phyloP scores from a whole-genome alignment of 441 rosid genomes.

The Arabidopsis hybrid region DNA sequence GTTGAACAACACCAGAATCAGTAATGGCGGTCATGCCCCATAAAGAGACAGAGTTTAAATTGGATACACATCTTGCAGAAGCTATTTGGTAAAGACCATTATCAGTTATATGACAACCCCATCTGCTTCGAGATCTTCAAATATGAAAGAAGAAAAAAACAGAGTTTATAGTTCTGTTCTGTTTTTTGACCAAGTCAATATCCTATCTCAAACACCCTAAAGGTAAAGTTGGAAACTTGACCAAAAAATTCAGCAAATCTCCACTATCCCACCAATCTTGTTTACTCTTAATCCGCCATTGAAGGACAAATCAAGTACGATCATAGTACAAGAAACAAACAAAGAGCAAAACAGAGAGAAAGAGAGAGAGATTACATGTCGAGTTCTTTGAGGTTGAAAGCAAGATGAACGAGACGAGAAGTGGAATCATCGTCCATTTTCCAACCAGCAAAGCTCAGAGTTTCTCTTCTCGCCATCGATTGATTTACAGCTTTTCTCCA shows the following conservation, averaged over 20 bases:
- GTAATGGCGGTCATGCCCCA: slow-evolving; percentile 94
- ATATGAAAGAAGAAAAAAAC: not conserved
- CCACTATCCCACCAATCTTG: too few species aligned
- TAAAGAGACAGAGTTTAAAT: slow-evolving; percentile 75
- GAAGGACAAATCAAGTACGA: not conserved
- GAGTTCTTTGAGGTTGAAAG: slow-evolving; percentile 83
- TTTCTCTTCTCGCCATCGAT: slow-evolving; percentile 68
- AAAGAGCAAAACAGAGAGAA: not conserved
- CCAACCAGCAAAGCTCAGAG: slow-evolving; percentile 78
- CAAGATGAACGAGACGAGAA: slow-evolving; percentile 67
- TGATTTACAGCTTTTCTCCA: slow-evolving; percentile 86
- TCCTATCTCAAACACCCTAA: not conserved
- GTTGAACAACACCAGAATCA: slow-evolving; percentile 77
- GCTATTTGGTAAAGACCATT: slow-evolving; percentile 72
- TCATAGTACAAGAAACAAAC: not conserved
- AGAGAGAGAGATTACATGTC: slow-evolving; percentile 63
- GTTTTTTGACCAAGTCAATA: slow-evolving; percentile 18
- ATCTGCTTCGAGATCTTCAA: slow-evolving; percentile 79
- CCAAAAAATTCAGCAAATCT: not conserved
- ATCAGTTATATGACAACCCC: slow-evolving; percentile 93
- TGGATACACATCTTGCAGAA: slow-evolving; percentile 65
- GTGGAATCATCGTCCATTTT: slow-evolving; percentile 88
- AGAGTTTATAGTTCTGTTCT: slow-evolving; percentile 1
- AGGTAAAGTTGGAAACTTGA: slow-evolving; percentile 24
- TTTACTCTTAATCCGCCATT: too few species aligned